phyloP scores from a whole-genome alignment of 768 basidiomycete genomes.

The Lentinula guzmanii region DNA sequence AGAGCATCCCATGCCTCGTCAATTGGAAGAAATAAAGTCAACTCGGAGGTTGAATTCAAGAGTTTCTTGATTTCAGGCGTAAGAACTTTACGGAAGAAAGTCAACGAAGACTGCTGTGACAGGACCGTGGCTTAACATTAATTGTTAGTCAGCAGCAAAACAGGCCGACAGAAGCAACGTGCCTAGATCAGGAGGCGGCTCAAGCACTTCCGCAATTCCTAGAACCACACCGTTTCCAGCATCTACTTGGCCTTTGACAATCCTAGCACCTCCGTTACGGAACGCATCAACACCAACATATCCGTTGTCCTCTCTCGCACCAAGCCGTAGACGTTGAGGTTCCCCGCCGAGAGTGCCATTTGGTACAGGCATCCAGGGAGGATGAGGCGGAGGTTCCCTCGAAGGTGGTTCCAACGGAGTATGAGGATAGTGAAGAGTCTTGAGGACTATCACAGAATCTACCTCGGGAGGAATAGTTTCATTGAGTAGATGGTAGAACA shows the following conservation, averaged over 20 bases:
- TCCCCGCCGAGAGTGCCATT: conserved; percentile 76
- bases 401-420: conserved; percentile 54
- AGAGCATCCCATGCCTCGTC: conserved; percentile 80
- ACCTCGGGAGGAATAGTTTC: conserved; percentile 50
- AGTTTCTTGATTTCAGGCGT: conserved; percentile 49
- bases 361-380: conserved; percentile 83
- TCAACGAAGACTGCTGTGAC: conserved; percentile 50
- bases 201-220: conserved; percentile 69
- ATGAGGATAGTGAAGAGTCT: conserved; percentile 73
- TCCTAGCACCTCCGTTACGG: conserved; percentile 66
- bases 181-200: conserved; percentile 74
- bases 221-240: conserved; percentile 75
- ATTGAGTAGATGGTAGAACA: conserved; percentile 94
- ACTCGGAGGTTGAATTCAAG: conserved; percentile 60
- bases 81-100: conserved; percentile 72
- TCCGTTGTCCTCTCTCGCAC: conserved; percentile 38
- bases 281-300: conserved; percentile 74
- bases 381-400: conserved; percentile 60
- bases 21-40: conserved; percentile 87
- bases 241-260: conserved; percentile 50
- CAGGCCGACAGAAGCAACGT: conserved; percentile 19
- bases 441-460: conserved; percentile 29
- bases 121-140: conserved; percentile 50
- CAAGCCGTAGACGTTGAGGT: conserved; percentile 73
- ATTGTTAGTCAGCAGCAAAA: conserved; percentile 3